Evolutionary conservation across 2,329 filamentous ascomycete species (phyloP).

Genomic region (Diaporthe helianthi): DNA sequence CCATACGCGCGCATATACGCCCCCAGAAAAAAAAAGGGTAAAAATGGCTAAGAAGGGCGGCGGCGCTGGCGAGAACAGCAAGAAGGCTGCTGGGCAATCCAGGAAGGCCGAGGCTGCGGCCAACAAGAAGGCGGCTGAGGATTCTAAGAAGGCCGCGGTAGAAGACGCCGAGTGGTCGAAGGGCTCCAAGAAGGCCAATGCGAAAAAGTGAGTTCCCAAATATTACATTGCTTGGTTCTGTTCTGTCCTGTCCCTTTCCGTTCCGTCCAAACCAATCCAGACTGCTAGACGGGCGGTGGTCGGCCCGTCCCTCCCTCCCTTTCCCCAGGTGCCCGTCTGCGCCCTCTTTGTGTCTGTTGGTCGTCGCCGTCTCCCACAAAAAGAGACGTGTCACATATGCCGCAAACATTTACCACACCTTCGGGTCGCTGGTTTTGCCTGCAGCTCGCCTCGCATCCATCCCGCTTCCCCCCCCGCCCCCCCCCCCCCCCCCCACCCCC

Average conservation of each 20-base stretch:
- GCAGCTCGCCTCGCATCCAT: too few species aligned
- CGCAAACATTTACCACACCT: too few species aligned
- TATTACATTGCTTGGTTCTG: too few species aligned
- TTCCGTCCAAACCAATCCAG: background rate
- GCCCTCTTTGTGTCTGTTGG: too few species aligned
- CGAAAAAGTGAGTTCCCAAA: slow-evolving; percentile 89
- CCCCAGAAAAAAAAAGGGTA: too few species aligned
- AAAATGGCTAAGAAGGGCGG: slow-evolving; percentile 76
- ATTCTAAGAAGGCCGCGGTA: slow-evolving; percentile 67
- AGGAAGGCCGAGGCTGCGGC: slow-evolving; percentile 90
- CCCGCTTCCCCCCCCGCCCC: background rate
- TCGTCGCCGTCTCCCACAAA: background rate
- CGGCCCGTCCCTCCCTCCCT: slow-evolving; percentile 19
- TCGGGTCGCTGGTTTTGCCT: too few species aligned
- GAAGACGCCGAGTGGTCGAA: slow-evolving; percentile 84
- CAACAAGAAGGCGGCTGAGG: slow-evolving; percentile 75
- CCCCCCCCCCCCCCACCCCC: background rate
- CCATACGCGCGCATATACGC: too few species aligned
- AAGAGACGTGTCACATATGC: background rate
- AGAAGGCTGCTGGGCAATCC: slow-evolving; percentile 89
- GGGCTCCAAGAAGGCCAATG: slow-evolving; percentile 76
- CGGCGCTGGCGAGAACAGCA: slow-evolving; percentile 78
- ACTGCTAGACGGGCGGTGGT: background rate
- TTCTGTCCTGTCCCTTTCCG: background rate
- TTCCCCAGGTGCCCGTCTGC: too few species aligned